Conservation (phyloP, 306 rosid species). For the Senna tora region DNA sequence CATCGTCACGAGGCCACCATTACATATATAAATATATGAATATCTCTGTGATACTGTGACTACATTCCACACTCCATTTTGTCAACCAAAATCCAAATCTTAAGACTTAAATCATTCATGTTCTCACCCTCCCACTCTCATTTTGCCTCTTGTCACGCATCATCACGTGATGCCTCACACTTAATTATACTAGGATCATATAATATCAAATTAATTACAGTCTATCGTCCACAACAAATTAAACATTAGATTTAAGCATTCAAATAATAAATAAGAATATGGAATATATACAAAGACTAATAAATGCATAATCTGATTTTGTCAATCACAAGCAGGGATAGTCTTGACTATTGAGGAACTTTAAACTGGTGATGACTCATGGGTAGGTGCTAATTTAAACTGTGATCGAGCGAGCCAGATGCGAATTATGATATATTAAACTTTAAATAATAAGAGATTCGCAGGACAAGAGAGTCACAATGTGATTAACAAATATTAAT, state of each 20-base stretch:
- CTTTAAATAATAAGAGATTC: slow-evolving; percentile 40
- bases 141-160: slow-evolving; percentile 44
- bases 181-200: no score
- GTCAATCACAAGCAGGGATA: slow-evolving; percentile 26
- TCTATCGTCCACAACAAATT: no score
- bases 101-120: slow-evolving; percentile 32
- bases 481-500: slow-evolving; percentile 37
- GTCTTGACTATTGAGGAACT: slow-evolving; percentile 6
- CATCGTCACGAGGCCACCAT: slow-evolving; percentile 61
- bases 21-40: slow-evolving; percentile 2
- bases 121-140: background rate
- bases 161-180: slow-evolving; percentile 55
- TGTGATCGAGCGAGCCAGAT: background rate
- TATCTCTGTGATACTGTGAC: background rate
- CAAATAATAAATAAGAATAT: no score
- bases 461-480: slow-evolving; percentile 39
- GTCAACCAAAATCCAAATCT: slow-evolving; percentile 30
- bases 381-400: slow-evolving; percentile 7
- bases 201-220: no score
- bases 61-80: slow-evolving; percentile 16
- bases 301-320: slow-evolving; percentile 19
- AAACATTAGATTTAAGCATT: no score
- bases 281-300: background rate
- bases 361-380: slow-evolving; percentile 18
- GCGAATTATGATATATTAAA: slow-evolving; percentile 18